Conservation (phyloP, 192 early-diverging fungal species). For the Linnemannia hyalina region DNA sequence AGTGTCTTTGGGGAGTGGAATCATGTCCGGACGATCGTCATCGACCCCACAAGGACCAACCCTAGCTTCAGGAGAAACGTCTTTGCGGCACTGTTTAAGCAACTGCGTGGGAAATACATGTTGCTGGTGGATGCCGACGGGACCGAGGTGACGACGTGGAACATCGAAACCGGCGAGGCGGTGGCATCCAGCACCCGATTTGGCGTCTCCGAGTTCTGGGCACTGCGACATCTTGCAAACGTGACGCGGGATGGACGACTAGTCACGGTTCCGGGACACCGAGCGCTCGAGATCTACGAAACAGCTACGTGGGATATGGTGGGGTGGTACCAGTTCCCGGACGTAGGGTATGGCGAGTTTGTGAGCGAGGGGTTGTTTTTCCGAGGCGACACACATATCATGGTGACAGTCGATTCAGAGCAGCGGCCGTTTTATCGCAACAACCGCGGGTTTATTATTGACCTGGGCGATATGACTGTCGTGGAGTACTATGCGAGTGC, state of each 20-base stretch:
- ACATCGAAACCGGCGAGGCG: neutral
- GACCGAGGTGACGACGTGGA: neutral
- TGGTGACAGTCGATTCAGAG: neutral
- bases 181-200: neutral
- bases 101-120: neutral
- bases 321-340: neutral
- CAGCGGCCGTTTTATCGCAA: neutral
- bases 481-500: neutral
- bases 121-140: neutral
- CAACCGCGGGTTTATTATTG: neutral
- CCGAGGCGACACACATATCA: neutral
- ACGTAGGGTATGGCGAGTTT: neutral
- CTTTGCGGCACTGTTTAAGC: neutral
- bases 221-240: neutral
- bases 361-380: neutral
- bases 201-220: neutral
- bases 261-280: neutral
- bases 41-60: neutral
- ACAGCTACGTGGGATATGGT: neutral
- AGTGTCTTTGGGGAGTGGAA: conserved; percentile 6
- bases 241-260: neutral
- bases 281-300: neutral
- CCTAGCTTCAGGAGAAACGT: neutral
- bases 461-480: neutral
- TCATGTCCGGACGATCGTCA: conserved; percentile 6